Percentiles rank a stretch among this genome's conserved stretches.
These are phyloP conservation scores for Vaccinium vitisidaea DNA, from an alignment of 148 eudicot genomes.

Conservation along the genomic window DNA sequence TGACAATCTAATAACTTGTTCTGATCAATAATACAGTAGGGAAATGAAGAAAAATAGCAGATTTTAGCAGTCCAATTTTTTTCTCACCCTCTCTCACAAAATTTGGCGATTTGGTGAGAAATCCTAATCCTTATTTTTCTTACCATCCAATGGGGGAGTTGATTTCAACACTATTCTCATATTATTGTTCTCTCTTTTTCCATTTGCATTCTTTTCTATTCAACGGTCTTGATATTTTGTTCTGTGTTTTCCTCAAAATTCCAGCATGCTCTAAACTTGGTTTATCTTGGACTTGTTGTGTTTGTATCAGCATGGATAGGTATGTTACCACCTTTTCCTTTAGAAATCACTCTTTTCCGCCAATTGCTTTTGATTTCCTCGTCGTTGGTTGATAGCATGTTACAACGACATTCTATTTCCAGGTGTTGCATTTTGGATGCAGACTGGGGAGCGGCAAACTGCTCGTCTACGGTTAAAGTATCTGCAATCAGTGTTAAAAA, in stretches of 20 bases:
- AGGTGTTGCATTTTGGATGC: constrained; percentile 81
- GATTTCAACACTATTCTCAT: not conserved
- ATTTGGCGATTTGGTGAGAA: no score
- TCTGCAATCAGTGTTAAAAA: constrained; percentile 54
- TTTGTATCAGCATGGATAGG: constrained; percentile 65
- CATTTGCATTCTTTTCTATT: not conserved
- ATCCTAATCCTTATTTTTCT: not conserved
- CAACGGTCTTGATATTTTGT: not conserved
- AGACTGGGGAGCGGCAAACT: constrained; percentile 79
- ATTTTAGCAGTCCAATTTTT: not conserved
- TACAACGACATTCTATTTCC: not conserved
- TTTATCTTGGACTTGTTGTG: constrained; percentile 56
- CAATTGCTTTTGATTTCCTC: not conserved
- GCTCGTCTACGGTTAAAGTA: constrained; percentile 53
- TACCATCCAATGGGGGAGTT: not conserved
- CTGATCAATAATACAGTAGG: not conserved
- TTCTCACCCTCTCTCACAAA: not conserved
- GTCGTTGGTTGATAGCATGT: not conserved
- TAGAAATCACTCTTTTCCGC: not conserved
- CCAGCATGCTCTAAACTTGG: constrained; percentile 64
- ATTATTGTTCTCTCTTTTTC: not conserved
- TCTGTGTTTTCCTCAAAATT: constrained; percentile 11
- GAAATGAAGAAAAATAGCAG: not conserved
- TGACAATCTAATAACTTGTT: not conserved
- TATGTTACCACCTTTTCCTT: constrained; percentile 16